These are phyloP conservation scores for Cladosporium velox DNA, from an alignment of 2,329 filamentous ascomycete genomes.

Conservation along the genomic window DNA sequence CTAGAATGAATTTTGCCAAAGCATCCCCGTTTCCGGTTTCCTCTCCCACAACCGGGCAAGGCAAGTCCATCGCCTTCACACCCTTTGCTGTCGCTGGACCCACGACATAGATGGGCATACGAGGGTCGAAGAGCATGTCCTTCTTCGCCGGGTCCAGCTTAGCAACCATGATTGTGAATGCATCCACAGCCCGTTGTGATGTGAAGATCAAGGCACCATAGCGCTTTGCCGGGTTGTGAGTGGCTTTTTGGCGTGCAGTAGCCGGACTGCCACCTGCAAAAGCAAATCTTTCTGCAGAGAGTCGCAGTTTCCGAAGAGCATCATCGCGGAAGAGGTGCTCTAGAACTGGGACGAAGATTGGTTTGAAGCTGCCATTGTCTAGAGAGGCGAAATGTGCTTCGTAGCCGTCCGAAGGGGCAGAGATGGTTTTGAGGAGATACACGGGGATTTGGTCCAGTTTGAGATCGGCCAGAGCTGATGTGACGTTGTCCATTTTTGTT, in stretches of 20 bases:
- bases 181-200: slow-evolving; percentile 80
- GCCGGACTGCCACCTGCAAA: slow-evolving; percentile 39
- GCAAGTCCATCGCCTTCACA: slow-evolving; percentile 56
- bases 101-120: slow-evolving; percentile 72
- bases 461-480: slow-evolving; percentile 28
- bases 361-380: slow-evolving; percentile 55
- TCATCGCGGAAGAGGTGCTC: slow-evolving; percentile 67
- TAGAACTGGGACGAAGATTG: slow-evolving; percentile 74
- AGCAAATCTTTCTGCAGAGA: slow-evolving; percentile 51
- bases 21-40: slow-evolving; percentile 83
- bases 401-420: slow-evolving; percentile 70
- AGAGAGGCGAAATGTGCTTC: slow-evolving; percentile 63
- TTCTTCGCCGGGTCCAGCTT: slow-evolving; percentile 45
- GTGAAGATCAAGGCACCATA: slow-evolving; percentile 85
- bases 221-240: slow-evolving; percentile 39
- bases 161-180: slow-evolving; percentile 65
- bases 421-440: slow-evolving; percentile 76
- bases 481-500: slow-evolving; percentile 30
- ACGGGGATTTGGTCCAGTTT: slow-evolving; percentile 52
- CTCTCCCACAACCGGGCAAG: slow-evolving; percentile 69
- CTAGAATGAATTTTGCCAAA: slow-evolving; percentile 74
- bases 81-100: slow-evolving; percentile 79
- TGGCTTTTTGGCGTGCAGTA: slow-evolving; percentile 33
- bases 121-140: slow-evolving; percentile 46
- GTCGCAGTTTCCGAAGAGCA: slow-evolving; percentile 57